Base-by-base conservation (phyloP, 2,329 filamentous ascomycete genomes). In the Penicillium occitanis region DNA sequence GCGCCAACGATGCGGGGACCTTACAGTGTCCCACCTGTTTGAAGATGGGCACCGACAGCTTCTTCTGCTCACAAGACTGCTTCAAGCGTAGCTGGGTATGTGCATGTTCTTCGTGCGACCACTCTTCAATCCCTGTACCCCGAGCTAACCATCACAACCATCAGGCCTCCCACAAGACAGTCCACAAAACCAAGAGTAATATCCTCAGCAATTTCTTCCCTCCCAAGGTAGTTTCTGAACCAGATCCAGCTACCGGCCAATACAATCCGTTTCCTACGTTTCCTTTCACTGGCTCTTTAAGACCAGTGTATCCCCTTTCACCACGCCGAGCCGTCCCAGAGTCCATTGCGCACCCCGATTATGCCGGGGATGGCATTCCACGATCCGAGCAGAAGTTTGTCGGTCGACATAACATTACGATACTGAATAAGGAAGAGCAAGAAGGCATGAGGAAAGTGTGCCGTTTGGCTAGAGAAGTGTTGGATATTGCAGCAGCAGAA, bases 11-110 rank as follows among this genome's bases (percentile, higher is more conserved):
- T 69, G 93, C 93, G 66, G 90, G 92, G 68, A 84, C 89, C 63
- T 83, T 99, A 57, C 93, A 98, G 79, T 99, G 95, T 79, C 95
- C 95, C 64, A 98, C 92, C 60, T 99, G 95, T 78, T 85, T 97
- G 74, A 97, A 97, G 81, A 83, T 93, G 53, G 91, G 90, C 63
- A 90, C 93, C 76, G 92, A 95, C 75, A 96, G 92, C 82, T 97
- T 89, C 81, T 99, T 98, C 82, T 99, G 95, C 83, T 93, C 93
- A 33, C 95, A 99, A 79, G 95, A 98, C 73, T 99, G 95, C 84
- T 99, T 99, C 83, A 98, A 97, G 85, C 90, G 89, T 79, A 99
- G 93, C 84, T 99, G 95, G 95, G 95, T 98, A 88, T 73, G 87
- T 13, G 8, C 61, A 30, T 51, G 2, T 51, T 33, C 5, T 42